Evolutionary conservation across 805 yeast species (phyloP), one percentile per base, ranked within the genome.

Genomic region (Grigorovia yakushimaensis): DNA sequence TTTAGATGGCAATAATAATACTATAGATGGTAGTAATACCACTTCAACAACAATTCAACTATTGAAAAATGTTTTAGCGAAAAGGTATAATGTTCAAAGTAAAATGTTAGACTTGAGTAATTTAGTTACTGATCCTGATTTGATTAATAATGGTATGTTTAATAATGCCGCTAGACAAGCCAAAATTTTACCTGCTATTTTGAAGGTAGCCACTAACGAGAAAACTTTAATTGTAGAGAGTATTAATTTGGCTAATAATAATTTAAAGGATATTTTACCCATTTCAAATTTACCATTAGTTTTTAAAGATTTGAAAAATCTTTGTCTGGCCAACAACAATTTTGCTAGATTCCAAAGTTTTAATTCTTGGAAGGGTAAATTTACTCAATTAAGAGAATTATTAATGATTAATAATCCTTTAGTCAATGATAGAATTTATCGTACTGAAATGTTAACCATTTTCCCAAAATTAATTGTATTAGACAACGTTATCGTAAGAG

Each of bases 121-220:
- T 45, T 77, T 88, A 58, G 73, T 76, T 48, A 73, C 73, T 39
- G 98, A 87, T 60, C 82, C 76, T 23, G 70, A 66, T 11, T 69
- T 91, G 38, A 68, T 64, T 13, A 67, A 73, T 18, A 73, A 73
- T 51, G 95, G 95, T 0, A 70, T 87, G 47, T 80, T 88, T 52
- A 74, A 78, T 15, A 67, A 81, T 4, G 67, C 75, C 18, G 65
- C 79, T 10, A 79, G 86, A 1, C 76, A 82, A 36, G 74, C 89
- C 13, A 93, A 91, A 64, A 82, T 89, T 75, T 87, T 91, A 63
- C 84, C 88, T 11, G 98, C 98, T 0, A 67, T 93, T 54, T 79
- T 91, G 84, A 86, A 83, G 60, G 66, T 91, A 6, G 95, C 96
- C 1, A 66, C 70, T 4, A 77, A 76, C 45, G 79, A 77, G 23